phyloP scores from a whole-genome alignment of 768 basidiomycete genomes.

The Fistulinella prunicolor region DNA sequence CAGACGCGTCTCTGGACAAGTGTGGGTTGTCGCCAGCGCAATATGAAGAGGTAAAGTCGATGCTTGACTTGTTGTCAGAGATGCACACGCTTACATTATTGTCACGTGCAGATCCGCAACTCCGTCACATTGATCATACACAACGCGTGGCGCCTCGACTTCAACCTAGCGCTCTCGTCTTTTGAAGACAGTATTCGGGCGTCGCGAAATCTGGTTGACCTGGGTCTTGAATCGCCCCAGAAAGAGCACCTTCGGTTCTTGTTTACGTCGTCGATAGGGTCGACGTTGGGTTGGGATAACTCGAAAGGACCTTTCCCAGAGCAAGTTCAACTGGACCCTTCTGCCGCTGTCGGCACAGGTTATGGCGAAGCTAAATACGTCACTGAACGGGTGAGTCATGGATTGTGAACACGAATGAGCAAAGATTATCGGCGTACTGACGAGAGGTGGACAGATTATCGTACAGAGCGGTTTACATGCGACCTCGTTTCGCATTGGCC shows the following conservation, averaged over 20 bases:
- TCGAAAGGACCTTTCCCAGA: no score
- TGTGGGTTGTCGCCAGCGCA: constrained; percentile 27
- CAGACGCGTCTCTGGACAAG: constrained; percentile 28
- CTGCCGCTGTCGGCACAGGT: constrained; percentile 30
- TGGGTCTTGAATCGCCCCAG: constrained; percentile 29
- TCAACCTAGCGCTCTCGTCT: no score
- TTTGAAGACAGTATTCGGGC: no score
- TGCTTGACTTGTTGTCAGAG: no score
- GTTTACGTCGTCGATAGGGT: constrained; percentile 25
- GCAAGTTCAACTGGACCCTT: constrained; percentile 26
- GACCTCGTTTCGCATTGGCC: constrained; percentile 31
- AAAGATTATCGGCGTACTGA: no score
- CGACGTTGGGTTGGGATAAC: constrained; percentile 25
- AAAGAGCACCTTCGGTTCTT: constrained; percentile 16
- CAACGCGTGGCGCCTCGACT: no score
- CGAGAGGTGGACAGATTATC: constrained; percentile 18
- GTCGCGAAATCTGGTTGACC: no score
- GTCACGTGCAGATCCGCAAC: constrained; percentile 17
- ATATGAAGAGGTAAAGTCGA: constrained; percentile 29
- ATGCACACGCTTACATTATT: no score
- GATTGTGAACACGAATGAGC: no score
- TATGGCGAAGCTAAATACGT: constrained; percentile 40
- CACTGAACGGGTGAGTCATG: constrained; percentile 33
- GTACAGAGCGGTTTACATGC: constrained; percentile 23
- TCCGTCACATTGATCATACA: no score